Evolutionary conservation across 2,329 filamentous ascomycete species (phyloP).

Genomic region (Claviceps sp.): DNA sequence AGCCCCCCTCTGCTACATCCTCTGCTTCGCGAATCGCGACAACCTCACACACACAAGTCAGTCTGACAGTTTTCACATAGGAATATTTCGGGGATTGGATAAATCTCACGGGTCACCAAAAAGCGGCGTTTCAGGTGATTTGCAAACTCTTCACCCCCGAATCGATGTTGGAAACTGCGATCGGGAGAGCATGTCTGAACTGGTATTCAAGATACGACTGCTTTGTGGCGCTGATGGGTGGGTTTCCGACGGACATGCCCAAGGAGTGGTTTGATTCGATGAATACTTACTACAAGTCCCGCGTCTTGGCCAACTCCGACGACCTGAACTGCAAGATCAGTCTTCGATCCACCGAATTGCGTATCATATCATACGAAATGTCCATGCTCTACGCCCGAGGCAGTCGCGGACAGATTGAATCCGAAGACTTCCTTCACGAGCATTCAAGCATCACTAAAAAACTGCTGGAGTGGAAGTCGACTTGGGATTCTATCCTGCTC

Average conservation of each 20-base stretch:
- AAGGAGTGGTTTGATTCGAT: conserved; percentile 64
- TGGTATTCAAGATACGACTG: conserved; percentile 90
- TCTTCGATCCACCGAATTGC: conserved; percentile 49
- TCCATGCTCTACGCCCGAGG: conserved; percentile 61
- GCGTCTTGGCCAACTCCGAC: conserved; percentile 44
- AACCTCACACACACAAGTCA: neutral
- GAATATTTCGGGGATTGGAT: conserved; percentile 95
- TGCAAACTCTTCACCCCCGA: conserved; percentile 65
- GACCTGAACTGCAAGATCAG: conserved; percentile 55
- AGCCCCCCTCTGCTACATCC: conserved; percentile 9
- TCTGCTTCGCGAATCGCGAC: neutral
- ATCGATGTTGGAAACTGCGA: conserved; percentile 55
- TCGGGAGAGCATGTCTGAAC: conserved; percentile 59
- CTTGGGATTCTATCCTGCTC: conserved; percentile 47
- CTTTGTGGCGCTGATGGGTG: conserved; percentile 70
- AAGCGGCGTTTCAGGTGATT: conserved; percentile 72
- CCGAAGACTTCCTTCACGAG: conserved; percentile 51
- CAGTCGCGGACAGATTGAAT: conserved; percentile 47
- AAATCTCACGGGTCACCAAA: conserved; percentile 84
- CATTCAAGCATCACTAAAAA: conserved; percentile 38
- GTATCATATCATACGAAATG: conserved; percentile 68
- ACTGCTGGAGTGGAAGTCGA: conserved; percentile 36
- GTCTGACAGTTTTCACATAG: conserved; percentile 29
- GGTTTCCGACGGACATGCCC: conserved; percentile 58
- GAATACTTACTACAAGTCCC: conserved; percentile 47